These are phyloP conservation scores for Tylopilus balloui DNA, from an alignment of 768 basidiomycete species.

Conservation along the genomic window DNA sequence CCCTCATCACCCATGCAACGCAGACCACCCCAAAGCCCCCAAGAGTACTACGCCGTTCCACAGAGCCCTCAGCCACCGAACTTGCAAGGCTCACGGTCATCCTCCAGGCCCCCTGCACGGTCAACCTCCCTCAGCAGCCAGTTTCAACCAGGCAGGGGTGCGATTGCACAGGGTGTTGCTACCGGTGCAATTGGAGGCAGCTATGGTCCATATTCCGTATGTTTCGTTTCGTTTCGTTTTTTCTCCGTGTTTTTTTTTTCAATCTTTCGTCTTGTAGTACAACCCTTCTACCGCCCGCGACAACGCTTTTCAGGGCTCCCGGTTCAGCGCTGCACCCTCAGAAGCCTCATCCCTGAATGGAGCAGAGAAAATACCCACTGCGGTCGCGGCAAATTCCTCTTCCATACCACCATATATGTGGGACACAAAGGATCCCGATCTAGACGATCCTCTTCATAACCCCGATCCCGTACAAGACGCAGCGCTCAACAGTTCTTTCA, in stretches of 20 bases:
- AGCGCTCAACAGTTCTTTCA: constrained; percentile 54
- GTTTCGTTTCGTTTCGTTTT: constrained; percentile 29
- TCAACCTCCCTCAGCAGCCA: constrained; percentile 28
- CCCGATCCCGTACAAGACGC: constrained; percentile 73
- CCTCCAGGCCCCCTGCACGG: constrained; percentile 24
- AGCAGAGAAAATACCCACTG: constrained; percentile 33
- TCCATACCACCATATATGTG: constrained; percentile 70
- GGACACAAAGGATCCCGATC: constrained; percentile 78
- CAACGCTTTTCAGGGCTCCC: constrained; percentile 44
- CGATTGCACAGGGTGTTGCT: constrained; percentile 74
- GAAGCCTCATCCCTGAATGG: constrained; percentile 39
- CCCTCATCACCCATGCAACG: constrained; percentile 34
- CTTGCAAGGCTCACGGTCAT: constrained; percentile 27
- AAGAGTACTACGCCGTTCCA: constrained; percentile 64
- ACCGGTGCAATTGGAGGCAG: constrained; percentile 72
- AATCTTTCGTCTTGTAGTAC: constrained; percentile 39
- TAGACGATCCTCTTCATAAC: constrained; percentile 89
- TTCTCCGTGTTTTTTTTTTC: constrained; percentile 1
- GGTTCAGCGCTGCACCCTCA: constrained; percentile 55
- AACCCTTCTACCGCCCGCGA: constrained; percentile 44
- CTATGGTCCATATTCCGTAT: constrained; percentile 85
- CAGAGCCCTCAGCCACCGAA: constrained; percentile 48
- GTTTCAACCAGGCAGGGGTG: constrained; percentile 41
- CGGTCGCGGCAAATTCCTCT: constrained; percentile 42
- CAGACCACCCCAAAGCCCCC: constrained; percentile 41